These are phyloP conservation scores for Claviceps purpurea DNA, from an alignment of 2,329 filamentous ascomycete genomes.

Conservation along the genomic window DNA sequence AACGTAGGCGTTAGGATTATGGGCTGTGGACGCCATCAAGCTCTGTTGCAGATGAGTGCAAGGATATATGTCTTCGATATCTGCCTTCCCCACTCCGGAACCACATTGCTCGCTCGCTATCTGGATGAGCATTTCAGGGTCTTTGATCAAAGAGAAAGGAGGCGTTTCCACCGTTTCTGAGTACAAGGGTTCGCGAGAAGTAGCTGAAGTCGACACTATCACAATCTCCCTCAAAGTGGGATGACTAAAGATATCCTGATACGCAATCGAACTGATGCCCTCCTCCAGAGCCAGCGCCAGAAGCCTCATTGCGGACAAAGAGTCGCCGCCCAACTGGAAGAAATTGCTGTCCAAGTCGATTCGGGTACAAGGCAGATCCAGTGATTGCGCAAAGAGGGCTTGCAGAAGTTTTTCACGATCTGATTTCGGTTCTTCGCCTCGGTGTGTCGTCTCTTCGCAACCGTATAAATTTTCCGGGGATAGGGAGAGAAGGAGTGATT, in stretches of 20 bases:
- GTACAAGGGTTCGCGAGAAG: neutral
- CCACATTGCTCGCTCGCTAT: neutral
- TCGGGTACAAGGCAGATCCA: slow-evolving; percentile 14
- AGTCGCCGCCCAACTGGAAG: slow-evolving; percentile 30
- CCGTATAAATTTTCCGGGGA: neutral
- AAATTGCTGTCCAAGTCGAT: slow-evolving; percentile 22
- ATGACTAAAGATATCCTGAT: slow-evolving; percentile 2
- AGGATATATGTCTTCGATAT: neutral
- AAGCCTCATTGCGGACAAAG: slow-evolving; percentile 29
- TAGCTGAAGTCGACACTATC: neutral
- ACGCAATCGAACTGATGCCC: neutral
- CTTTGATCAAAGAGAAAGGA: neutral
- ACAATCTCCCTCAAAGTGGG: neutral
- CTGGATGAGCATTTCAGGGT: neutral
- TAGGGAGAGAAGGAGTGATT: neutral
- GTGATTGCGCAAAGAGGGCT: neutral
- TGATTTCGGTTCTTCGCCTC: neutral
- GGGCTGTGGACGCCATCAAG: neutral
- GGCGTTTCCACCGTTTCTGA: neutral
- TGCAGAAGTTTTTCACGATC: neutral
- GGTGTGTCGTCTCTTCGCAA: neutral
- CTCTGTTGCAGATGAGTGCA: neutral
- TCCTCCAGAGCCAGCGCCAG: slow-evolving; percentile 11
- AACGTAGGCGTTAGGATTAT: neutral
- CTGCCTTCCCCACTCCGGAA: neutral